Conservation (phyloP, 768 basidiomycete species). For the Pilatotrama ljubarskyi region DNA sequence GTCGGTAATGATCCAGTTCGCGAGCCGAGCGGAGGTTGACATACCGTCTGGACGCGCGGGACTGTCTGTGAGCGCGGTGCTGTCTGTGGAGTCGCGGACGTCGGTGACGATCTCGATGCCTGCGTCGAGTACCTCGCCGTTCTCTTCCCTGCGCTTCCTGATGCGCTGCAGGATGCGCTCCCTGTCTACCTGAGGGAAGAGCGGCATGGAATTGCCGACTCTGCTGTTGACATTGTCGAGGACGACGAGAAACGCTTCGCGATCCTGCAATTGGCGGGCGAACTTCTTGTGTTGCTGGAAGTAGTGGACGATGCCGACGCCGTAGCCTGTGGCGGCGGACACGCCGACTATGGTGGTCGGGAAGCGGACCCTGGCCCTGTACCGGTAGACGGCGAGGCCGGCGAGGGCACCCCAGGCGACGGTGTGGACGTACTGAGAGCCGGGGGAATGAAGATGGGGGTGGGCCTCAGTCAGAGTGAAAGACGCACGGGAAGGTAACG, state of each 20-base stretch:
- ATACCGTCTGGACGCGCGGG: neutral
- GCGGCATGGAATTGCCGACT: neutral
- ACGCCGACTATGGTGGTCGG: conserved; percentile 8
- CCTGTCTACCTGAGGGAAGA: conserved; percentile 11
- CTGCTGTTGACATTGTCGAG: conserved; percentile 35
- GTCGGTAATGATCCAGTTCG: neutral
- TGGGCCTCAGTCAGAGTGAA: conserved; percentile 5
- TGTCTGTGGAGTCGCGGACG: conserved; percentile 8
- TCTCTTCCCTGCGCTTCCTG: conserved; percentile 11
- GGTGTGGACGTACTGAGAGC: conserved; percentile 27
- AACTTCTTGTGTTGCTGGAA: conserved; percentile 33
- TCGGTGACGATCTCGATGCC: conserved; percentile 12
- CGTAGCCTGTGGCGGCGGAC: conserved; percentile 31
- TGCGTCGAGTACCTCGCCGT: conserved; percentile 12
- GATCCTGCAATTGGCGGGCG: conserved; percentile 32
- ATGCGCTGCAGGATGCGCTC: conserved; percentile 17
- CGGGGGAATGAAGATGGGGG: conserved; percentile 17
- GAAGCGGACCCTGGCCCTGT: conserved; percentile 15
- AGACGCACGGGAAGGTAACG: conserved; percentile 45
- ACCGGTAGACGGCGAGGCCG: conserved; percentile 27
- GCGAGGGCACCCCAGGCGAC: conserved; percentile 30
- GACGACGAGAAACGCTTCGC: conserved; percentile 32
- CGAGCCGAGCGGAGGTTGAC: neutral
- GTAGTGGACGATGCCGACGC: conserved; percentile 31
- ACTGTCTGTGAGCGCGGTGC: neutral